Evolutionary conservation across 495 filamentous ascomycete genomes (phyloP).

Genomic region (Oidiodendron maius): DNA sequence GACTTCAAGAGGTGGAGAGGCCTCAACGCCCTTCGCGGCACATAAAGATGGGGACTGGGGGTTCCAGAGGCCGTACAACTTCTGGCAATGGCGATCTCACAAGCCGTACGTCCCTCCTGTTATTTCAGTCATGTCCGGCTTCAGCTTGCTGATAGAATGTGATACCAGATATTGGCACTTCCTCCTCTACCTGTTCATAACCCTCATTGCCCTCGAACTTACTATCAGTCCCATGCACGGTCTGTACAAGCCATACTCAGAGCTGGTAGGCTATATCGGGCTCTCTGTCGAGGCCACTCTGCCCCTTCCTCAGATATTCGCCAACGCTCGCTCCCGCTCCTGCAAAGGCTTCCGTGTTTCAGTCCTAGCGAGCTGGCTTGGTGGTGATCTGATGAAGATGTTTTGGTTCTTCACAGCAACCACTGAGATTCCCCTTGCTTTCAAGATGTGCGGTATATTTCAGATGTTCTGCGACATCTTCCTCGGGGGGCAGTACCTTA

Average conservation of each 20-base stretch:
- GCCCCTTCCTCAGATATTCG: constrained; percentile 81
- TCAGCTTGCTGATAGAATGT: too few species aligned
- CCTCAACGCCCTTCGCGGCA: constrained; percentile 48
- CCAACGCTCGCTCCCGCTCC: constrained; percentile 70
- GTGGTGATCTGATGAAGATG: constrained; percentile 94
- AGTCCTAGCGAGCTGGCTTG: constrained; percentile 80
- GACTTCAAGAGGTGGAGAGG: constrained; percentile 48
- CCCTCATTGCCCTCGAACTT: constrained; percentile 63
- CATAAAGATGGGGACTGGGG: constrained; percentile 46
- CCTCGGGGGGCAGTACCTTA: constrained; percentile 78
- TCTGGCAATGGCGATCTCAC: constrained; percentile 87
- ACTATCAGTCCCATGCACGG: constrained; percentile 56
- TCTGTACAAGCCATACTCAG: constrained; percentile 60
- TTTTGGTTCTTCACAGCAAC: constrained; percentile 79
- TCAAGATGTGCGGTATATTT: constrained; percentile 89
- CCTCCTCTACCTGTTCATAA: constrained; percentile 61
- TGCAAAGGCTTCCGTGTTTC: constrained; percentile 88
- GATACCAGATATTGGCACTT: constrained; percentile 93
- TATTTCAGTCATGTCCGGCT: not conserved
- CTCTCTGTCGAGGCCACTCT: constrained; percentile 85
- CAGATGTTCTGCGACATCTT: constrained; percentile 82
- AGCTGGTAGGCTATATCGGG: constrained; percentile 72
- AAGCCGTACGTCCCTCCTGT: constrained; percentile 60
- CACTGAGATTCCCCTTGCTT: constrained; percentile 73
- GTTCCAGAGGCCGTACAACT: constrained; percentile 66